Evolutionary conservation across 2,329 filamentous ascomycete species (phyloP), one percentile per base, ranked within the genome.

Genomic region (Neonectria coccinea): DNA sequence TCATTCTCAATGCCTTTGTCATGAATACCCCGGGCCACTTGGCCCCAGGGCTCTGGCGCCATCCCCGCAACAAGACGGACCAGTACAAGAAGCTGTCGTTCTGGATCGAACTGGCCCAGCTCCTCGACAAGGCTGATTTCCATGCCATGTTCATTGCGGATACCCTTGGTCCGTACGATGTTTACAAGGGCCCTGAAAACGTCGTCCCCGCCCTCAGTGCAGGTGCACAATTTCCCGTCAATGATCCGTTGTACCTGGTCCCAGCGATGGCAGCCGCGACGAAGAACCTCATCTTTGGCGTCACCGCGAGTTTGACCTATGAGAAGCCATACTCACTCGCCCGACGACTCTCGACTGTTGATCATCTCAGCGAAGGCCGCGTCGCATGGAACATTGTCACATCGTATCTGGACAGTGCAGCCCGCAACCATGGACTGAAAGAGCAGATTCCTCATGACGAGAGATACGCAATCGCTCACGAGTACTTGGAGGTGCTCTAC

Each of bases 71-170:
- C 20, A 64, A 70, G 39, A 68, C 66, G 2, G 57, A 59, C 9
- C 56, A 68, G 31, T 71, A 72, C 57, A 72, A 59, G n/a, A 63
- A 67, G 11, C 14, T 72, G 10, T 58, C 80, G 18, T 79, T 82
- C 67, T 86, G 84, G 84, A 80, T 82, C 1, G 70, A 78, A 0
- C 71, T 86, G 0, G 83, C 83, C 1, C 78, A 83, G 55, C 76
- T 85, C 1, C 82, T 85, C 36, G 78, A 79, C 14, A 56, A 64
- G 11, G 82, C 80, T 18, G 82, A 82, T 33, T 85, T 85, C 63
- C 84, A 85, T 63, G 82, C 79, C 22, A 80, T 86, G 56, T 85
- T 85, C 75, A 80, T 85, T 53, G 83, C 83, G 3, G 83, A 85
- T 65, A 80, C 83, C 1, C 75, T 84, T 0, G 81, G 82, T 3